These are phyloP conservation scores for Grosmannia clavigera DNA, from an alignment of 2,329 filamentous ascomycete genomes.

Conservation along the genomic window DNA sequence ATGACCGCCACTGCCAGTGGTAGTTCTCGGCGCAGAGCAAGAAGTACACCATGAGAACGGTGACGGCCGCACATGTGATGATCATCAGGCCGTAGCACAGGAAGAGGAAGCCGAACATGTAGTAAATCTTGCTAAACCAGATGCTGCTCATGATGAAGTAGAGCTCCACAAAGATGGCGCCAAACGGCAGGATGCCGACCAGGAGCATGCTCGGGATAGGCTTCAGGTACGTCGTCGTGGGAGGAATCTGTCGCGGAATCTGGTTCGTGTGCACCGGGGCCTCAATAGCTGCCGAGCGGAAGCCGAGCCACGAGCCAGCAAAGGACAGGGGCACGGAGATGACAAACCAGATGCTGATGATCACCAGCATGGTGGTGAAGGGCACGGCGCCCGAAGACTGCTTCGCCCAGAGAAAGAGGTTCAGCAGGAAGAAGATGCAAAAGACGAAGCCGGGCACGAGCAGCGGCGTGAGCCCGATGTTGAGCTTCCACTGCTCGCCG, in stretches of 20 bases:
- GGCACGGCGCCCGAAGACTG: slow-evolving; percentile 87
- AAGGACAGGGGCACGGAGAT: slow-evolving; percentile 89
- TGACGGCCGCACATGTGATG: slow-evolving; percentile 83
- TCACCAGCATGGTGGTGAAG: slow-evolving; percentile 90
- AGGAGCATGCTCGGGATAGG: slow-evolving; percentile 83
- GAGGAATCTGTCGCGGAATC: slow-evolving; percentile 92
- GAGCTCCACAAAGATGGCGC: slow-evolving; percentile 93
- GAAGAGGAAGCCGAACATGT: slow-evolving; percentile 99
- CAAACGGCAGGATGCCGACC: slow-evolving; percentile 86
- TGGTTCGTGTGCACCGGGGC: slow-evolving; percentile 90
- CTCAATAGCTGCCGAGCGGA: slow-evolving; percentile 60
- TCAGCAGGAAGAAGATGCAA: slow-evolving; percentile 77
- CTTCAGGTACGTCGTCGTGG: slow-evolving; percentile 63
- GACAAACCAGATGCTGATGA: slow-evolving; percentile 90
- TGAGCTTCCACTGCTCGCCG: slow-evolving; percentile 88
- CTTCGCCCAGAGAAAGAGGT: slow-evolving; percentile 93
- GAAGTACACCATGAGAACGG: slow-evolving; percentile 92
- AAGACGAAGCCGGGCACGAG: slow-evolving; percentile 84
- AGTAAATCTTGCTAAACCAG: slow-evolving; percentile 98
- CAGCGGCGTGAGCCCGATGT: slow-evolving; percentile 77
- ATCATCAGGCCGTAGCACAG: slow-evolving; percentile 97
- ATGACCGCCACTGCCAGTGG: slow-evolving; percentile 96
- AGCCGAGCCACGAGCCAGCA: slow-evolving; percentile 84
- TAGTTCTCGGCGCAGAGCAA: slow-evolving; percentile 94
- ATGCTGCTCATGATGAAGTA: slow-evolving; percentile 99